These are phyloP conservation scores for Helotiales sp. DNA, from an alignment of 2,329 filamentous ascomycete species.

Conservation along the genomic window DNA sequence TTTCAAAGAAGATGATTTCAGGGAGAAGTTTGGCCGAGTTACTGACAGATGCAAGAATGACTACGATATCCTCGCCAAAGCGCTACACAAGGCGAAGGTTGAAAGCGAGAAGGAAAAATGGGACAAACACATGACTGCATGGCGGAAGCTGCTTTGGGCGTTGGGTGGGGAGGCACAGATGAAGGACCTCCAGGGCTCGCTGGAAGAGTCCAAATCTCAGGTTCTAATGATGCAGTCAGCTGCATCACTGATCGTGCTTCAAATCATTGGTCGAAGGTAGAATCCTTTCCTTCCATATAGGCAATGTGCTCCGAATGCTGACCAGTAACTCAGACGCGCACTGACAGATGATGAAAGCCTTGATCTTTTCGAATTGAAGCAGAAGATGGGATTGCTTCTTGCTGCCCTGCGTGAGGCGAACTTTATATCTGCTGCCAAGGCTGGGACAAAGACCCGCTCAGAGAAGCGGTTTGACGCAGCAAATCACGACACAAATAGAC, in stretches of 20 bases:
- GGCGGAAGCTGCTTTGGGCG: not conserved
- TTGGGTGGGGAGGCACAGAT: not conserved
- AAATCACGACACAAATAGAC: no score
- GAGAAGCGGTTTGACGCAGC: no score
- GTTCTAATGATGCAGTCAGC: conserved; percentile 3
- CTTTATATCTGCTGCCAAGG: no score
- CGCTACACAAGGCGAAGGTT: not conserved
- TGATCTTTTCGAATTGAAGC: not conserved
- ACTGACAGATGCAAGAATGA: not conserved
- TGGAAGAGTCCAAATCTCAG: not conserved
- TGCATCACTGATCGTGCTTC: not conserved
- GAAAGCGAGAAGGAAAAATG: not conserved
- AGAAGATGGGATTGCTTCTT: not conserved
- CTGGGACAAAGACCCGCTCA: no score
- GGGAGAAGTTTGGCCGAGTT: not conserved
- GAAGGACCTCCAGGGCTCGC: not conserved
- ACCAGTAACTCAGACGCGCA: not conserved
- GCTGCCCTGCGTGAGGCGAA: not conserved
- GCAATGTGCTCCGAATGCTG: not conserved
- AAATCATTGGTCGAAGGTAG: not conserved
- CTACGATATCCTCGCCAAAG: not conserved
- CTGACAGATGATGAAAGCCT: not conserved
- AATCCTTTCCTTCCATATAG: not conserved
- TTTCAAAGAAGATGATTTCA: conserved; percentile 1
- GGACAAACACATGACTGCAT: not conserved